Percentiles rank a stretch among this genome's conserved stretches.
Evolutionary conservation across 2,329 filamentous ascomycete species (phyloP).

Genomic region (Fusarium dimerum): DNA sequence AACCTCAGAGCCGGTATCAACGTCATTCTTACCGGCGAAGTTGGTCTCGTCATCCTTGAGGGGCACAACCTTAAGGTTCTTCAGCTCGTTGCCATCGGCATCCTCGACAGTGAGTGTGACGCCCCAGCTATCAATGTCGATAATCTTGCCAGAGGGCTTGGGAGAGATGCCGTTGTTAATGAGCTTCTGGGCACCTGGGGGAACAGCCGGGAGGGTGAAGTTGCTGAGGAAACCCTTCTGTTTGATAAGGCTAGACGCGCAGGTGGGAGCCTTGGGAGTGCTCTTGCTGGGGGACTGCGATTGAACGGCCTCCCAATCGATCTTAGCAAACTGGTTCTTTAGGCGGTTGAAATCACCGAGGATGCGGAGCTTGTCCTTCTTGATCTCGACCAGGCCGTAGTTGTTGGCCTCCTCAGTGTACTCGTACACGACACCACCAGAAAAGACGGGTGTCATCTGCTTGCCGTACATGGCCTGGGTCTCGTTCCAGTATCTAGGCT

Average conservation of each 20-base stretch:
- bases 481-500: conserved; percentile 76
- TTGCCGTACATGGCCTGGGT: conserved; percentile 70
- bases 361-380: conserved; percentile 58
- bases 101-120: conserved; percentile 50
- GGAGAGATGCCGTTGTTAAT: conserved; percentile 75
- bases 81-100: conserved; percentile 42
- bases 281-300: conserved; percentile 58
- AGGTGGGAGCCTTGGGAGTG: conserved; percentile 58
- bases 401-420: conserved; percentile 71
- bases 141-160: conserved; percentile 65
- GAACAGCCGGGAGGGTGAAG: conserved; percentile 74
- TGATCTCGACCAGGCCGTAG: conserved; percentile 65
- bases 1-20: conserved; percentile 34
- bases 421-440: conserved; percentile 80
- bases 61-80: conserved; percentile 49
- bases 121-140: conserved; percentile 65
- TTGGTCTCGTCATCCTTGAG: conserved; percentile 48
- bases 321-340: conserved; percentile 70
- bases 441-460: conserved; percentile 68
- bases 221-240: conserved; percentile 69
- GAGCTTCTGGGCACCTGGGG: conserved; percentile 67
- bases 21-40: conserved; percentile 45
- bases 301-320: conserved; percentile 71
- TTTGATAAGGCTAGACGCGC: conserved; percentile 67
- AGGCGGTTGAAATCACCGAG: conserved; percentile 72